Evolutionary conservation across 2,329 filamentous ascomycete species (phyloP).

Genomic region (Pestalotiopsis sp.): DNA sequence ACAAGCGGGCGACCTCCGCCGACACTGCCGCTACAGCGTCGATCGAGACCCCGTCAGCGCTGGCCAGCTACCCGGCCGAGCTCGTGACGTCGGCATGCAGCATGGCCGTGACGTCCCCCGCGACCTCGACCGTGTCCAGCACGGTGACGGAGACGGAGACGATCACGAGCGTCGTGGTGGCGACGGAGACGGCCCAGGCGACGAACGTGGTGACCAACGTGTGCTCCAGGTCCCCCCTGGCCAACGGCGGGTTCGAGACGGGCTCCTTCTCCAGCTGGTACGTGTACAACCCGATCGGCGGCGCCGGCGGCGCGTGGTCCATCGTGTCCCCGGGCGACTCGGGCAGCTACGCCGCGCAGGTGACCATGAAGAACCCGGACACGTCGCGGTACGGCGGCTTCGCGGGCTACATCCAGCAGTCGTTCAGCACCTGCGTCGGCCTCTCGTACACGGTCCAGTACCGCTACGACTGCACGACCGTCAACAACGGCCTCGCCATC

Average conservation of each 20-base stretch:
- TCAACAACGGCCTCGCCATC: slow-evolving; percentile 4
- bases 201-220: background rate
- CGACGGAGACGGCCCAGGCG: background rate
- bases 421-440: background rate
- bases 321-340: background rate
- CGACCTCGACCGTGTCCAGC: slow-evolving; percentile 4
- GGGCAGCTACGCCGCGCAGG: background rate
- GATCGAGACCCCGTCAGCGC: background rate
- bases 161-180: background rate
- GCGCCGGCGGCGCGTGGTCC: background rate
- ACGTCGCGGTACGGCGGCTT: slow-evolving; percentile 1
- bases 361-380: background rate
- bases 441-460: background rate
- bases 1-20: background rate
- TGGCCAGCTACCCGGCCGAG: slow-evolving; percentile 1
- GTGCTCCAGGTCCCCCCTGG: background rate
- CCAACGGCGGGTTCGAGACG: background rate
- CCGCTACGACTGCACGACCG: slow-evolving; percentile 1
- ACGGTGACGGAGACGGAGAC: background rate
- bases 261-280: background rate
- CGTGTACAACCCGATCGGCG: background rate
- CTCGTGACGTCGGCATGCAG: background rate
- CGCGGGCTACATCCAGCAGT: background rate
- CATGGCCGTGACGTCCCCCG: slow-evolving; percentile 1
- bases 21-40: background rate